Evolutionary conservation across 257 asterid genomes (phyloP).

Genomic region (Solanum chaucha): DNA sequence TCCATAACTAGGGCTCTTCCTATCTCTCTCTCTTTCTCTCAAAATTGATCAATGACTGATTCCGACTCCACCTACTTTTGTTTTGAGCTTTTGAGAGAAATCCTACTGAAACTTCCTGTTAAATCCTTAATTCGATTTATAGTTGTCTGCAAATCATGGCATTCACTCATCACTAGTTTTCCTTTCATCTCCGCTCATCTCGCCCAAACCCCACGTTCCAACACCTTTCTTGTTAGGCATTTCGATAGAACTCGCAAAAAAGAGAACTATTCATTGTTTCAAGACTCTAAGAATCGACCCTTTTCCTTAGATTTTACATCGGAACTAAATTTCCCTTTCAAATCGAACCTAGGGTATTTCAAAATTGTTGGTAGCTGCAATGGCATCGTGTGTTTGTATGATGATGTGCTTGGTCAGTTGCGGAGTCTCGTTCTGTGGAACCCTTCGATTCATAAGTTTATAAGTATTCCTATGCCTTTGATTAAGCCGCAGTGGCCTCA

Average conservation of each 20-base stretch:
- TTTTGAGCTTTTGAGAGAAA: too few relatives aligned
- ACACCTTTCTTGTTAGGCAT: background rate
- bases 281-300: background rate
- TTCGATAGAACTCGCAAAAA: constrained; percentile 9
- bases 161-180: too few relatives aligned
- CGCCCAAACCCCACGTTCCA: too few relatives aligned
- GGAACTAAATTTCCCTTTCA: constrained; percentile 29
- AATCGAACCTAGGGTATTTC: constrained; percentile 26
- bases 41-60: too few relatives aligned
- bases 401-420: constrained; percentile 23
- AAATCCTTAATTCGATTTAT: too few relatives aligned
- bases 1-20: background rate
- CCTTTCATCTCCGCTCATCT: too few relatives aligned
- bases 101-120: too few relatives aligned
- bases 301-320: constrained; percentile 6
- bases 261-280: constrained; percentile 24
- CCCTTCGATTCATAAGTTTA: too few relatives aligned
- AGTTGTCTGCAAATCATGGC: too few relatives aligned
- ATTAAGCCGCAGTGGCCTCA: constrained; percentile 19
- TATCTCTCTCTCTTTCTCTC: too few relatives aligned
- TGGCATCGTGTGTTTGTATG: constrained; percentile 9
- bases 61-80: too few relatives aligned
- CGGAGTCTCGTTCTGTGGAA: too few relatives aligned
- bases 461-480: constrained; percentile 19
- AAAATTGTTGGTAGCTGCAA: constrained; percentile 46